Evolutionary conservation across 441 rosid species (phyloP), one percentile per base, ranked within the genome.

Genomic region (Eruca vesicaria): DNA sequence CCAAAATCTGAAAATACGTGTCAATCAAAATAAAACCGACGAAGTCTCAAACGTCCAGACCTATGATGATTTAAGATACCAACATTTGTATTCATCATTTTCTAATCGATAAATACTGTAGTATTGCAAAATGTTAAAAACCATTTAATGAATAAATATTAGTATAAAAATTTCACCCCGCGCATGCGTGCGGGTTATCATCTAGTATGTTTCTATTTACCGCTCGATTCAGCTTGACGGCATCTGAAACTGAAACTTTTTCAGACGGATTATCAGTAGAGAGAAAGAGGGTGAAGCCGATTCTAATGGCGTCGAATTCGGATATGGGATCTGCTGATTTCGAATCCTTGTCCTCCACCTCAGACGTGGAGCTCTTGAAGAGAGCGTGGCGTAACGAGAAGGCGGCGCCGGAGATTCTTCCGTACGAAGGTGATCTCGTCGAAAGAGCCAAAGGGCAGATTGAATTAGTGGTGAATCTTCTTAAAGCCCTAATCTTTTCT

Each of bases 341-440:
- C 63, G 87, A 86, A 80, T 78, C 86, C 29, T 11, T 81, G 84
- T 74, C 78, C 9, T 87, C 90, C 11, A 86, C 87, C 19, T 84
- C 93, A 8, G 96, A 86, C 61, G 89, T 82, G 0, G 91, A 84
- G 80, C 81, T 82, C 1, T 76, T 88, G 81, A 83, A 82, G 80
- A 72, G 85, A 21, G 90, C 93, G 6, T 86, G 86, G 89, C 87
- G 89, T 26, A 88, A 85, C 73, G 96, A 90, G 88, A 88, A 90
- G 62, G 87, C 92, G 45, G 85, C 93, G 20, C 96, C 92, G 14
- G 89, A 88, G 86, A 85, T 89, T 77, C 90, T 90, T 55, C 86
- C 66, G 26, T 84, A 81, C 71, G 86, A 85, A 76, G 68, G 69
- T 1, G 80, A 70, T 68, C 78, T 88, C 63, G 81, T 88, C 38